These are phyloP conservation scores for Cryphonectria parasitica DNA, from an alignment of 2,329 filamentous ascomycete species.

Conservation along the genomic window DNA sequence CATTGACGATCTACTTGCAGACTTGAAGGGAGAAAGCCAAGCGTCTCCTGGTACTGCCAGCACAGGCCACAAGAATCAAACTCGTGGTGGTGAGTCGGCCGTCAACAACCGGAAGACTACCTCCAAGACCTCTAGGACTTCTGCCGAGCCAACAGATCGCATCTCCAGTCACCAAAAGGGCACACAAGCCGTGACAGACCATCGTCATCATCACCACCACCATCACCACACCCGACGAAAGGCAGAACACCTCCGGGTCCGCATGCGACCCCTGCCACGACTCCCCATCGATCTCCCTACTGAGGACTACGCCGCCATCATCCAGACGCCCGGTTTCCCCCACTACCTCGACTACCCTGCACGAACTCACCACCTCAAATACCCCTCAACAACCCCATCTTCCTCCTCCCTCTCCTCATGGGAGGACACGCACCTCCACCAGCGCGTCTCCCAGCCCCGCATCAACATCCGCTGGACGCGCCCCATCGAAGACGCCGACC, in stretches of 20 bases:
- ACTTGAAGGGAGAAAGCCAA: not conserved
- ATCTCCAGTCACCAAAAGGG: not conserved
- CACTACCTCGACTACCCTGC: slow-evolving; percentile 17
- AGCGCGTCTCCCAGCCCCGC: slow-evolving; percentile 14
- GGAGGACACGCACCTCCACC: slow-evolving; percentile 20
- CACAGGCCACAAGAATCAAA: not conserved
- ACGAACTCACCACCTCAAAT: slow-evolving; percentile 19
- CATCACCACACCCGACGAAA: not conserved
- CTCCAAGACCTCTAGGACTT: not conserved
- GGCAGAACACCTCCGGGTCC: not conserved
- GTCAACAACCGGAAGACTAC: not conserved
- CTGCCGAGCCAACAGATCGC: not conserved
- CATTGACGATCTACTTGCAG: not conserved
- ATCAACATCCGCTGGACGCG: slow-evolving; percentile 8
- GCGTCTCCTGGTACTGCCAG: not conserved
- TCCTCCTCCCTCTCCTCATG: not conserved
- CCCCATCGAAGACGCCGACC: not conserved
- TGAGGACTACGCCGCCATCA: slow-evolving; percentile 16
- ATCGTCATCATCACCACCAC: not conserved
- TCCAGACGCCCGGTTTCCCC: not conserved
- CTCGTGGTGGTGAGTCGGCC: not conserved
- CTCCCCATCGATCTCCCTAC: slow-evolving; percentile 16
- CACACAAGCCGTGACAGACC: not conserved
- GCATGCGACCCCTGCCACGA: not conserved
- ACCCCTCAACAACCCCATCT: not conserved